Base-by-base conservation (phyloP, 2,329 filamentous ascomycete genomes). In the Microsporum audouinii region DNA sequence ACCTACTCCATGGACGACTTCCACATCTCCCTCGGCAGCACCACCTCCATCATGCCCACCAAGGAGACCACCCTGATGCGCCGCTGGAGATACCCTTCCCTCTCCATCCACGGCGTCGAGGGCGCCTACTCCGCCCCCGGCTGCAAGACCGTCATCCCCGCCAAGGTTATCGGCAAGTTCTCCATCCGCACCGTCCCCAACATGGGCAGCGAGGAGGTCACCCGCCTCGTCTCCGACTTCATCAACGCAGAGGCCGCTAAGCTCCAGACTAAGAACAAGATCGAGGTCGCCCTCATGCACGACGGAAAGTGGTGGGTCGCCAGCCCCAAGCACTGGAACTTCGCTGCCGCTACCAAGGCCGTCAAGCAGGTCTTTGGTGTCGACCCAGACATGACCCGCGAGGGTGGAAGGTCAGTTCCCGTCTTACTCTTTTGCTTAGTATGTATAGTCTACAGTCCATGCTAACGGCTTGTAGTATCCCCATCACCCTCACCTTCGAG, bases 251-350 rank as follows among this genome's bases (percentile, higher is more conserved):
- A 88, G 67, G 96, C 95, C 74, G 86, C 88, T 68, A 90, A 91
- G 77, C 82, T 97, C 38, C 84, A 84, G 66, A 94, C 88, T 76
- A 99, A 99, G 82, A 99, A 99, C 80, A 91, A 82, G 14, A 76
- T 95, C 71, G 88, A 89, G 69, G 86, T 91, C 59, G 85, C 81
- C 71, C 81, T 91, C 62, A 86, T 92, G 76, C 94, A 99, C 79
- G 87, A 86, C 63, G 94, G 94, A 68, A 96, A 96, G 78, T 99
- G 94, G 94, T 99, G 94, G 94, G 91, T 95, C 56, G 91, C 95
- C 55, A 91, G 88, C 71, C 92, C 94, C 34, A 94, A 95, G 78
- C 92, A 99, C 82, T 97, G 94, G 91, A 99, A 99, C 82, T 99
- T 97, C 78, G 84, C 85, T 34, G 92, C 92, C 31, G 94, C 94